Conservation (phyloP, 2,329 filamentous ascomycete species). For the Neobulgaria alba region DNA sequence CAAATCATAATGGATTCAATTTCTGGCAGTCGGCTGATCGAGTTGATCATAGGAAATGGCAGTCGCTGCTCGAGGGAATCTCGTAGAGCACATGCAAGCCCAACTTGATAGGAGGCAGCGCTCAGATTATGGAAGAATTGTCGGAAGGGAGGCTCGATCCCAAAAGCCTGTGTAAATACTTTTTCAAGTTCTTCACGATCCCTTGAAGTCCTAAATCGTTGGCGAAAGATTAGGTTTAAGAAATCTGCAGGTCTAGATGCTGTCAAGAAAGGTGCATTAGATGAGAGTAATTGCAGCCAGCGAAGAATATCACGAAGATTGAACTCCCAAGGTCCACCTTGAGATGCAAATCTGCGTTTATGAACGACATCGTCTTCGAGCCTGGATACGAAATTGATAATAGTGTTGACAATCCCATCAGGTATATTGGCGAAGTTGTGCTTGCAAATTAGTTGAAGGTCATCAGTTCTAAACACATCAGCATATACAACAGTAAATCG, state of each 20-base stretch:
- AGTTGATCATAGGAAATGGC: conserved; percentile 41
- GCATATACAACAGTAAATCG: conserved; percentile 97
- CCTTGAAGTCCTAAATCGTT: conserved; percentile 67
- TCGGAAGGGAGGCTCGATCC: conserved; percentile 34
- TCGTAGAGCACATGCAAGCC: conserved; percentile 62
- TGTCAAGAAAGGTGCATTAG: conserved; percentile 50
- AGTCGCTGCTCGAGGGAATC: conserved; percentile 45
- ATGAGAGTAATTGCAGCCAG: conserved; percentile 69
- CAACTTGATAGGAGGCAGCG: conserved; percentile 63
- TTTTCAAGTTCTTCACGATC: conserved; percentile 59
- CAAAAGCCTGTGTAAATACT: conserved; percentile 61
- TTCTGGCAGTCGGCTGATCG: conserved; percentile 53
- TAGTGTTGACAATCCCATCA: conserved; percentile 47
- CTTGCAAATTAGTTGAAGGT: conserved; percentile 73
- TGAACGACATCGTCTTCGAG: conserved; percentile 64
- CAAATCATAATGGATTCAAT: conserved; percentile 84
- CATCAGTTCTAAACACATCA: conserved; percentile 74
- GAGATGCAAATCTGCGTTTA: conserved; percentile 47
- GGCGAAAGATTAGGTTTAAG: conserved; percentile 72
- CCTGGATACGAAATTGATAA: conserved; percentile 75
- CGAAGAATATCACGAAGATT: conserved; percentile 85
- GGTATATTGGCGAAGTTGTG: conserved; percentile 64
- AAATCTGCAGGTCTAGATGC: conserved; percentile 61
- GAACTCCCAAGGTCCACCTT: conserved; percentile 86
- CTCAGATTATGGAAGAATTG: conserved; percentile 67